Percentiles rank a stretch among this genome's conserved stretches.
Evolutionary conservation across 176 grass and related monocot genomes (phyloP).

Genomic region (Oryza longistaminata): DNA sequence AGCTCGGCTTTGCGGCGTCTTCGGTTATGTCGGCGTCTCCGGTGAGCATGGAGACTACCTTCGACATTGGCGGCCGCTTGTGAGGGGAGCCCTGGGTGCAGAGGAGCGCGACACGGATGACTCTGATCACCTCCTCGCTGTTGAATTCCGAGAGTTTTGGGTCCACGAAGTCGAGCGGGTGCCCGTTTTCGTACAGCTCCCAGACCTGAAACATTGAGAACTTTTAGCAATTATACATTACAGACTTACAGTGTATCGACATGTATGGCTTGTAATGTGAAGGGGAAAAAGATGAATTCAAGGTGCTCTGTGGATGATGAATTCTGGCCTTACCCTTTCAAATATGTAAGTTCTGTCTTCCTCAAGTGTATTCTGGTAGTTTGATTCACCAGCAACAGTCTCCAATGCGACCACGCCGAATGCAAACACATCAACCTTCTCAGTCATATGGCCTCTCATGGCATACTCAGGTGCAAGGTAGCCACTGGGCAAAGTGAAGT

Average conservation of each 20-base stretch:
- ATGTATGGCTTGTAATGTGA: too few species aligned
- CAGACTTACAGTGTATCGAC: neutral
- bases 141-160: conserved; percentile 45
- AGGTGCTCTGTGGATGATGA: neutral
- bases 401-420: conserved; percentile 53
- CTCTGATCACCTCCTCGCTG: conserved; percentile 47
- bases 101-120: conserved; percentile 56
- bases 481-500: conserved; percentile 47
- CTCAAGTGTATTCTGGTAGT: conserved; percentile 24
- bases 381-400: conserved; percentile 42
- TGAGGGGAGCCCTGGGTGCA: conserved; percentile 72
- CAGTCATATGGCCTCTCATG: conserved; percentile 71
- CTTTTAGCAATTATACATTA: neutral
- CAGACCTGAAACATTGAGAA: conserved; percentile 46
- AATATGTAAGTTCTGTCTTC: conserved; percentile 52
- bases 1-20: conserved; percentile 57
- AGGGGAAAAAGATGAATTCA: too few species aligned
- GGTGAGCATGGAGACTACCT: conserved; percentile 60
- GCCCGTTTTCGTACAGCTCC: conserved; percentile 49
- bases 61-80: conserved; percentile 70
- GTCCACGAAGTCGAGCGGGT: conserved; percentile 54
- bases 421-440: conserved; percentile 61
- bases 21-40: conserved; percentile 49
- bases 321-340: conserved; percentile 56
- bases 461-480: conserved; percentile 79